Evolutionary conservation across 768 basidiomycete species (phyloP).

Genomic region (Pholiota conissans): DNA sequence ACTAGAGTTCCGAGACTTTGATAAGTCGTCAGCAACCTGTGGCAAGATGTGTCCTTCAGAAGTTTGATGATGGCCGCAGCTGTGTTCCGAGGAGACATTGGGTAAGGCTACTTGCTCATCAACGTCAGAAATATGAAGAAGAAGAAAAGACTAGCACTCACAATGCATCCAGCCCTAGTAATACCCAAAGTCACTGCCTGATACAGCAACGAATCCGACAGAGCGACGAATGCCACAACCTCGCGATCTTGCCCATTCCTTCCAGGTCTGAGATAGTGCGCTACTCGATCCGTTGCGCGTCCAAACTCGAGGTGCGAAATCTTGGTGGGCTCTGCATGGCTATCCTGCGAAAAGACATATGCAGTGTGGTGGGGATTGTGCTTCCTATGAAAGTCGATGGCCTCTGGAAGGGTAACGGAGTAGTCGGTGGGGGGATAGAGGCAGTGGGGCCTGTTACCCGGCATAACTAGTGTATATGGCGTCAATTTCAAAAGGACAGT

Average conservation of each 20-base stretch:
- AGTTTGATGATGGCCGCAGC: slow-evolving; percentile 33
- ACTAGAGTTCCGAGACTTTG: slow-evolving; percentile 29
- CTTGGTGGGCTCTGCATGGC: slow-evolving; percentile 14
- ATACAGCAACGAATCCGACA: slow-evolving; percentile 35
- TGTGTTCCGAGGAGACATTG: slow-evolving; percentile 40
- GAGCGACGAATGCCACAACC: slow-evolving; percentile 36
- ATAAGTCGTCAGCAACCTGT: slow-evolving; percentile 35
- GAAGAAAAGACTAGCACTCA: slow-evolving; percentile 13
- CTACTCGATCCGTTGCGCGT: slow-evolving; percentile 42
- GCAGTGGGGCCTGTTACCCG: background rate
- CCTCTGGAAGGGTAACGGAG: slow-evolving; percentile 29
- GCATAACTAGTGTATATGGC: too few relatives aligned
- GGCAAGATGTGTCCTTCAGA: slow-evolving; percentile 36
- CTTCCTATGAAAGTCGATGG: slow-evolving; percentile 30
- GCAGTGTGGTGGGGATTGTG: slow-evolving; percentile 30
- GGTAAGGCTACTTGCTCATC: slow-evolving; percentile 32
- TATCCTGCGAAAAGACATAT: slow-evolving; percentile 28
- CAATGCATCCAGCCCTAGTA: slow-evolving; percentile 35
- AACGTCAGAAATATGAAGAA: too few relatives aligned
- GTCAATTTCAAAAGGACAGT: too few relatives aligned
- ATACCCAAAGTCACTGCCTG: slow-evolving; percentile 40
- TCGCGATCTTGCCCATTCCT: slow-evolving; percentile 22
- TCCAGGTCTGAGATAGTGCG: slow-evolving; percentile 33
- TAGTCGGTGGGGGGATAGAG: slow-evolving; percentile 27
- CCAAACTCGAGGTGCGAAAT: slow-evolving; percentile 45